Conservation (phyloP, 768 basidiomycete species). For the Agrocybe praecox region DNA sequence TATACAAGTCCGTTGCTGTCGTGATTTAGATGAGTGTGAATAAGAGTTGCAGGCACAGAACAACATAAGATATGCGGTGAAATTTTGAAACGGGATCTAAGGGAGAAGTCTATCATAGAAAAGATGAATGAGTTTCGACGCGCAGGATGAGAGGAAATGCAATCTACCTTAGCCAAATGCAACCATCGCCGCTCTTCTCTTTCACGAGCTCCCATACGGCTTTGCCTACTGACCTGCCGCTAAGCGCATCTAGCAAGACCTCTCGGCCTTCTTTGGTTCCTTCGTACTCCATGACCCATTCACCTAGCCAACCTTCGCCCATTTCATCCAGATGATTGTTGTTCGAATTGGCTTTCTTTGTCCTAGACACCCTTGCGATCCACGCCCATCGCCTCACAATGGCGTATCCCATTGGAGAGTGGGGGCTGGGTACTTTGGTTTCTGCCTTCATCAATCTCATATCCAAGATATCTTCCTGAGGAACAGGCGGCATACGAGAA, state of each 20-base stretch:
- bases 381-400: constrained; percentile 66
- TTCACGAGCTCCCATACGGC: constrained; percentile 58
- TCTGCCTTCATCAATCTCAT: constrained; percentile 48
- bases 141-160: constrained; percentile 2
- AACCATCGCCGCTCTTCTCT: constrained; percentile 61
- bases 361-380: constrained; percentile 49
- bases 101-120: constrained; percentile 13
- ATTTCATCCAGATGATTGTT: constrained; percentile 20
- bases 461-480: constrained; percentile 42
- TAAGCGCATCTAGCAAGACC: constrained; percentile 56
- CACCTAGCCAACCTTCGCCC: constrained; percentile 73
- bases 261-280: constrained; percentile 70
- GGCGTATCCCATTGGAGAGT: constrained; percentile 61
- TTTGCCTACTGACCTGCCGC: constrained; percentile 31
- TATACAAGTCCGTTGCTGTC: no score
- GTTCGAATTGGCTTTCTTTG: neutral
- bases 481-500: constrained; percentile 34
- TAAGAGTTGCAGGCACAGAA: no score
- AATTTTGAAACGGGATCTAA: constrained; percentile 3
- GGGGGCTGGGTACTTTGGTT: constrained; percentile 57
- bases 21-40: no score
- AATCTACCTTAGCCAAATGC: constrained; percentile 65
- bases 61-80: neutral
- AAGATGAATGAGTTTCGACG: neutral
- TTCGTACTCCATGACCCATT: constrained; percentile 82